Conservation (phyloP, 768 basidiomycete species). For the Naematelia aurantialba region DNA sequence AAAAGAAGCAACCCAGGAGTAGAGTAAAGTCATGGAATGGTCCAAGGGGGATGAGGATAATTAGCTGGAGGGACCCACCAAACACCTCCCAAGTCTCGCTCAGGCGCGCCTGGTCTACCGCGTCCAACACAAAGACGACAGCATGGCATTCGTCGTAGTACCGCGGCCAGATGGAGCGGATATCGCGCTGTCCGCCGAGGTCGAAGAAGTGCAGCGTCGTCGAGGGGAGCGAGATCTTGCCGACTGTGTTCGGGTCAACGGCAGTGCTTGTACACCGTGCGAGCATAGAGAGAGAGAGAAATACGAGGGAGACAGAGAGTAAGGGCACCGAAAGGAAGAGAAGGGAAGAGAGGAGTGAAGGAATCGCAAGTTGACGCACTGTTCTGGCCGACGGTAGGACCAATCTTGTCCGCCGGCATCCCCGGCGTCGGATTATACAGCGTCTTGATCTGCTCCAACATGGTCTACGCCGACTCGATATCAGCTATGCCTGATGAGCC, state of each 20-base stretch:
- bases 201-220: conserved; percentile 97
- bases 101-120: conserved; percentile 76
- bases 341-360: neutral
- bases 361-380: conserved; percentile 57
- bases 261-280: too few relatives aligned
- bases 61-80: conserved; percentile 58
- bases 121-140: conserved; percentile 91
- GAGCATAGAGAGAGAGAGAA: neutral
- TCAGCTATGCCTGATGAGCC: neutral
- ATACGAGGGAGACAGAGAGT: neutral
- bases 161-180: conserved; percentile 83
- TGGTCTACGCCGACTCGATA: conserved; percentile 62
- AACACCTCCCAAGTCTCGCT: conserved; percentile 97
- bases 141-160: conserved; percentile 98
- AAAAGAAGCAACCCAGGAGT: too few relatives aligned
- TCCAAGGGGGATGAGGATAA: conserved; percentile 1
- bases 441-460: conserved; percentile 91
- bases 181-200: conserved; percentile 88
- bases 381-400: conserved; percentile 95
- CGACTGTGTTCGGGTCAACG: too few relatives aligned
- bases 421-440: conserved; percentile 81
- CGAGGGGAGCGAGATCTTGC: conserved; percentile 86
- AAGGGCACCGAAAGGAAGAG: neutral
- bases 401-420: conserved; percentile 87
- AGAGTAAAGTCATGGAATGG: too few relatives aligned